Evolutionary conservation across 2,329 filamentous ascomycete species (phyloP), one percentile per base, ranked within the genome.

Genomic region (Ophiostoma himal-ulmi): DNA sequence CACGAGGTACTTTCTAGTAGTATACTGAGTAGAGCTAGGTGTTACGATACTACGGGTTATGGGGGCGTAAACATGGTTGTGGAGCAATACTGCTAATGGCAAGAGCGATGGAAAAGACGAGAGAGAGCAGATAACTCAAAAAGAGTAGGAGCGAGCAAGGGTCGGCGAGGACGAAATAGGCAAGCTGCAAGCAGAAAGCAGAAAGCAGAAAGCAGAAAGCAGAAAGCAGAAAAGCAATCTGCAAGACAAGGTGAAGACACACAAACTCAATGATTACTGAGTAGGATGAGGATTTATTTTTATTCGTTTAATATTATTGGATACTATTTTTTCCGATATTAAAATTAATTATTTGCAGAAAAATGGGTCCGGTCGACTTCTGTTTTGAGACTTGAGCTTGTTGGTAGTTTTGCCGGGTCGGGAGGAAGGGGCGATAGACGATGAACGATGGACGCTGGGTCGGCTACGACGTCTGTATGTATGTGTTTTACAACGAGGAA

Each of bases 361-460:
- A 44, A 22, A 11, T n/a, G 65, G 65, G 65, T 41, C 65, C 65
- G 66, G 44, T 68, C 41, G 66, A 68, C 41, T 52, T 68, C 41
- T 52, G 66, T 14, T 54, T 52, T 52, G 66, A 54, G 66, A 54
- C 26, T 39, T 7, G 44, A 30, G 66, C 57, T 36, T 36, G 66
- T 36, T 52, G 41, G 22, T 48, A 7, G 34, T 64, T 64, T 26
- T 57, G 52, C 26, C 52, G 52, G 52, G 52, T 57, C 52, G 57
- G 57, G 17, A 57, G 22, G 52, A 26, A 26, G n/a, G 52, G 17
- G 48, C 14, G 39, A 11, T 44, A 3, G 30, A 30, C 30, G 30
- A 30, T 30, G 30, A 4, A 30, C 30, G 30, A 30, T 30, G 30
- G 4, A 30, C 2, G 30, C 30, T 30, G 30, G 30, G 30, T 30